A percentile compares a stretch with the other conserved stretches of the same genome.
Evolutionary conservation across 1,139 yeast species (phyloP).

Genomic region (Candida dubliniensis): DNA sequence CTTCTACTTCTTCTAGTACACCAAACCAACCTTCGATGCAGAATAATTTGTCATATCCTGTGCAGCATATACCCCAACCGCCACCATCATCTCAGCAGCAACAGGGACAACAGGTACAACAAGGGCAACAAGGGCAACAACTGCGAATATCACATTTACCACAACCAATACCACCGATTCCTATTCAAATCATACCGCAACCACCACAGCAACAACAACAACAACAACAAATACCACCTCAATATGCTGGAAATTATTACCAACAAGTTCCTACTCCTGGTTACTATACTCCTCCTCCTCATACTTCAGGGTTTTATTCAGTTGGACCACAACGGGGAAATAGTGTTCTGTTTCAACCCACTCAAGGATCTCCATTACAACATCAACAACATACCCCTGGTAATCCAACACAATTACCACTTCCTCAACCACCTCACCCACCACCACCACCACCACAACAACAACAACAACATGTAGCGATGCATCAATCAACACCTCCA

Average conservation of each 20-base stretch:
- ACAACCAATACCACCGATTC: constrained; percentile 1
- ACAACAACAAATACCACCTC: constrained; percentile 1
- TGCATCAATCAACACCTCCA: constrained; percentile 5
- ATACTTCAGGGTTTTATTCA: not conserved
- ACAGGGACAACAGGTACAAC: not conserved
- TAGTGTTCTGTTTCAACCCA: not conserved
- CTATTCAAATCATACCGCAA: too few relatives aligned
- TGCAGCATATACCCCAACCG: not conserved
- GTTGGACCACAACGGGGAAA: not conserved
- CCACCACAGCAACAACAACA: constrained; percentile 6
- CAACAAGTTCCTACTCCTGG: constrained; percentile 6
- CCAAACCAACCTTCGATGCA: not conserved
- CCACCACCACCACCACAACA: constrained; percentile 7
- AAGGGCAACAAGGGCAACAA: not conserved
- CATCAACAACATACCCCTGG: too few relatives aligned
- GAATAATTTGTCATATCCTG: too few relatives aligned
- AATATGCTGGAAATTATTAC: constrained; percentile 4
- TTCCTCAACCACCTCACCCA: constrained; percentile 7
- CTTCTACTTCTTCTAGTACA: too few relatives aligned
- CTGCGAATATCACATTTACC: not conserved
- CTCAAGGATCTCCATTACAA: not conserved
- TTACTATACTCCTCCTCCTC: not conserved
- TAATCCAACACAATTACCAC: constrained; percentile 3
- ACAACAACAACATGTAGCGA: constrained; percentile 7
- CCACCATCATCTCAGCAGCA: not conserved